These are phyloP conservation scores for Globisporangium splendens DNA, from an alignment of 352 stramenopile species.

Conservation along the genomic window DNA sequence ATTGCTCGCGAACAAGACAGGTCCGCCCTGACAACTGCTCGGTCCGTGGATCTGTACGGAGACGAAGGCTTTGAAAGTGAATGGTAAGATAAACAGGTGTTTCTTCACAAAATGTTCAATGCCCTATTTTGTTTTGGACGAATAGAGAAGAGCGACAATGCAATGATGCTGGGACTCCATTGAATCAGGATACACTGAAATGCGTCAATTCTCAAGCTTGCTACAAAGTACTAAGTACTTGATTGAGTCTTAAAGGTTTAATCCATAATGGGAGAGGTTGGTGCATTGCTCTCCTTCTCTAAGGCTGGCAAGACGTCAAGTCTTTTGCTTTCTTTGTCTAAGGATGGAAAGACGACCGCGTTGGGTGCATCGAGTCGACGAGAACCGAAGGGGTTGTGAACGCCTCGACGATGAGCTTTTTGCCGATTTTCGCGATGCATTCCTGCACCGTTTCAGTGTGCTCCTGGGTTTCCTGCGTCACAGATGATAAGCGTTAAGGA, in stretches of 20 bases:
- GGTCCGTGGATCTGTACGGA: slow-evolving; percentile 36
- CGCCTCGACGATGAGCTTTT: slow-evolving; percentile 64
- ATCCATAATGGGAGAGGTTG: too few species aligned
- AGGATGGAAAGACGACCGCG: neutral
- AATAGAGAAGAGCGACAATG: too few species aligned
- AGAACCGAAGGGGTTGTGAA: slow-evolving; percentile 26
- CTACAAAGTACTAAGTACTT: too few species aligned
- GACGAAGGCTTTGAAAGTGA: slow-evolving; percentile 59
- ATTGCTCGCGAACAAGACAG: slow-evolving; percentile 8
- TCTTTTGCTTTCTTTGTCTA: neutral
- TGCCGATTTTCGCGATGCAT: slow-evolving; percentile 67
- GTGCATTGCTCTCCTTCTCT: too few species aligned
- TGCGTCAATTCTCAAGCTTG: too few species aligned
- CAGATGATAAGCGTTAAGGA: neutral
- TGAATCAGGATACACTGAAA: too few species aligned
- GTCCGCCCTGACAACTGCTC: slow-evolving; percentile 6
- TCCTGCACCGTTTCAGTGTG: slow-evolving; percentile 29
- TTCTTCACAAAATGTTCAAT: too few species aligned
- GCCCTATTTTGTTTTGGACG: too few species aligned
- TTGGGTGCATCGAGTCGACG: neutral
- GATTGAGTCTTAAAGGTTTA: too few species aligned
- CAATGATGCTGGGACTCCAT: too few species aligned
- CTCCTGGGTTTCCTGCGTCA: neutral
- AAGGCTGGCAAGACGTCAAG: too few species aligned
- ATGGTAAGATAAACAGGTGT: slow-evolving; percentile 17